Percentiles rank a stretch among this genome's conserved stretches.
phyloP scores from a whole-genome alignment of 768 basidiomycete genomes.

The Punctularia strigosozonata region DNA sequence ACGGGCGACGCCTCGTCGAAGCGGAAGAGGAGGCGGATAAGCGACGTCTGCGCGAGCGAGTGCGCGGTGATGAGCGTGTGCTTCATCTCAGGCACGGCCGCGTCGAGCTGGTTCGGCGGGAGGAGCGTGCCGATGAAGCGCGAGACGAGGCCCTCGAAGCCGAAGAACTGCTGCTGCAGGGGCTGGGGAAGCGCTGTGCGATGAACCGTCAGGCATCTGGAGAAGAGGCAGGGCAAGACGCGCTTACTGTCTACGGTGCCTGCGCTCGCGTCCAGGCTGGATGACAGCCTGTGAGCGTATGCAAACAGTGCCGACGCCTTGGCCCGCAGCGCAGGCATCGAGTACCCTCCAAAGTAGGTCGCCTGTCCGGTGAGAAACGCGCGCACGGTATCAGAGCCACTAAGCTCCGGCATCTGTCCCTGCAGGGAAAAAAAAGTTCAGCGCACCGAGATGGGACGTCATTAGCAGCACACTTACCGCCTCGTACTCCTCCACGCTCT shows the following conservation, averaged over 20 bases:
- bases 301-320: constrained; percentile 73
- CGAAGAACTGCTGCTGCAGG: constrained; percentile 37
- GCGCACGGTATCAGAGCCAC: constrained; percentile 45
- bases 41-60: constrained; percentile 54
- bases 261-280: constrained; percentile 50
- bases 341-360: constrained; percentile 39
- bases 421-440: constrained; percentile 20
- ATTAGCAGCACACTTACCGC: constrained; percentile 31
- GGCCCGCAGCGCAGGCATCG: constrained; percentile 50
- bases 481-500: constrained; percentile 61
- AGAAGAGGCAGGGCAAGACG: constrained; percentile 11
- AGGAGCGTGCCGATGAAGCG: constrained; percentile 54
- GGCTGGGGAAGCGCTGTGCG: not conserved
- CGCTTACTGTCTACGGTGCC: constrained; percentile 44
- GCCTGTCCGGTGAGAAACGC: constrained; percentile 52
- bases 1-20: constrained; percentile 48
- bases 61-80: constrained; percentile 48
- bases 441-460: too few relatives aligned
- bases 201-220: constrained; percentile 2
- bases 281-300: constrained; percentile 48
- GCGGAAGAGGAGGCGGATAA: constrained; percentile 52
- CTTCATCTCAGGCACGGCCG: constrained; percentile 43
- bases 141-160: constrained; percentile 51
- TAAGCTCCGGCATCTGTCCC: constrained; percentile 44
- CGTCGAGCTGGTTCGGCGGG: constrained; percentile 52